These are phyloP conservation scores for Colletotrichum gloeosporioides DNA, from an alignment of 2,329 filamentous ascomycete genomes.

Conservation along the genomic window DNA sequence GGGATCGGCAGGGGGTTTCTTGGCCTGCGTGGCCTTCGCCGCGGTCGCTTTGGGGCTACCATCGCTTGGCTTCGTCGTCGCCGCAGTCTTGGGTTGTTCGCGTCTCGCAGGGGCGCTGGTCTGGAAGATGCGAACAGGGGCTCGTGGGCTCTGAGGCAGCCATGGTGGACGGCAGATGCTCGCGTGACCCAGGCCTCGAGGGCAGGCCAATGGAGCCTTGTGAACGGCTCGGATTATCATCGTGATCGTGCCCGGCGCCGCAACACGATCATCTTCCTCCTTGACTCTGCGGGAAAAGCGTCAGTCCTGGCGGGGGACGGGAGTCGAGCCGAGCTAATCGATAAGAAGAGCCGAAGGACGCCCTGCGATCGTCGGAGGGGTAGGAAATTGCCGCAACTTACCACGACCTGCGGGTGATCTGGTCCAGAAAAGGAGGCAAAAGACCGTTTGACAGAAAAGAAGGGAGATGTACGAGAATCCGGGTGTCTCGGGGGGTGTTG, in stretches of 20 bases:
- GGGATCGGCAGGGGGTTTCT: conserved; percentile 46
- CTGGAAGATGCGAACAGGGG: conserved; percentile 22
- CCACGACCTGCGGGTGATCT: not conserved
- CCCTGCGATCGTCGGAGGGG: not conserved
- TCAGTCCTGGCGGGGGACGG: not conserved
- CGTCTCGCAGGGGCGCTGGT: conserved; percentile 15
- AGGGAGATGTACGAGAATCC: not conserved
- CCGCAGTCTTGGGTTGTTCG: not conserved
- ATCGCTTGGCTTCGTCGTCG: not conserved
- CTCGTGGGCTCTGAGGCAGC: conserved; percentile 17
- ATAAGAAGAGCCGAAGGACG: not conserved
- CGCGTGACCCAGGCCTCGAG: conserved; percentile 4
- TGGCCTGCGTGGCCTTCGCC: not conserved
- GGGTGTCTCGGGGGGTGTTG: not conserved
- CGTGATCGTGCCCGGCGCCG: conserved; percentile 17
- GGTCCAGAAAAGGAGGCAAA: not conserved
- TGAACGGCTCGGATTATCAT: conserved; percentile 22
- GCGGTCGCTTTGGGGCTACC: not conserved
- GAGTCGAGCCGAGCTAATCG: not conserved
- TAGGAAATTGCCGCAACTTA: not conserved
- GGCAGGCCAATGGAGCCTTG: conserved; percentile 17
- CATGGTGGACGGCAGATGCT: conserved; percentile 10
- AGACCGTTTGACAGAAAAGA: not conserved
- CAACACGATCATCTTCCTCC: conserved; percentile 16
- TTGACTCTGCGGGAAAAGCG: not conserved